A percentile compares a stretch with the other conserved stretches of the same genome.
Conservation (phyloP, 306 rosid genomes). For the cucumber (Cucumis sativus) region DNA sequence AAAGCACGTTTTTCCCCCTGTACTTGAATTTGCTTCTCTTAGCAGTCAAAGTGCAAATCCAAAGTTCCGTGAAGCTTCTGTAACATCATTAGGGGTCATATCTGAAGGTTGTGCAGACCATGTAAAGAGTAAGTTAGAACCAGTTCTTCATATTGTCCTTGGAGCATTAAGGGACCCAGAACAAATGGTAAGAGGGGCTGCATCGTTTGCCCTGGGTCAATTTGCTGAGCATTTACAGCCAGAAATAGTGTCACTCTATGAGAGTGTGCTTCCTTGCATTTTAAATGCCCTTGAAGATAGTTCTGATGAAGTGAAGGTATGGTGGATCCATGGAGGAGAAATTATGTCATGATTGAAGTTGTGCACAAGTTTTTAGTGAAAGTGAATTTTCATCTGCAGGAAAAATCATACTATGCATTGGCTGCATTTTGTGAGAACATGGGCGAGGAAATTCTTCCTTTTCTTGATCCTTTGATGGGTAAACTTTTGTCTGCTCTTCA, state of each 20-base stretch:
- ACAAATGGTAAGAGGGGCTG: conserved; percentile 97
- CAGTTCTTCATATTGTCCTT: conserved; percentile 80
- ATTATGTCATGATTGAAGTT: background rate
- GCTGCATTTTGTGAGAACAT: conserved; percentile 98
- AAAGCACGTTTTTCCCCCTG: conserved; percentile 72
- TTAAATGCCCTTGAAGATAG: conserved; percentile 83
- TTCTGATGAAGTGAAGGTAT: conserved; percentile 94
- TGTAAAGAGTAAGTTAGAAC: conserved; percentile 74
- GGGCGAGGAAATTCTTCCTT: conserved; percentile 97
- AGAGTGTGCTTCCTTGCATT: conserved; percentile 96
- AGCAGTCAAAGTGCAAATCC: conserved; percentile 84
- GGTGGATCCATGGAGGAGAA: conserved; percentile 1
- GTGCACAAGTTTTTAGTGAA: conserved; percentile 16
- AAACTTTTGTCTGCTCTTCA: conserved; percentile 78
- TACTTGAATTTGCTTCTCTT: conserved; percentile 76
- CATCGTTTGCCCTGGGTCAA: conserved; percentile 97
- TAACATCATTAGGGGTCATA: conserved; percentile 81
- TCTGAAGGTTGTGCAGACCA: conserved; percentile 94
- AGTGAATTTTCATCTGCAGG: conserved; percentile 36
- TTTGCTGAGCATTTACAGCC: conserved; percentile 96
- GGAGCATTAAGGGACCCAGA: conserved; percentile 94
- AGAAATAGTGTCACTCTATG: conserved; percentile 84
- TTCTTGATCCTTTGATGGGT: conserved; percentile 88
- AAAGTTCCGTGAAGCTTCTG: conserved; percentile 94
- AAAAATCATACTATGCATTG: conserved; percentile 94